A percentile compares a stretch with the other conserved stretches of the same genome.
phyloP scores from a whole-genome alignment of 2,329 filamentous ascomycete species.

The Geosmithia flava region DNA sequence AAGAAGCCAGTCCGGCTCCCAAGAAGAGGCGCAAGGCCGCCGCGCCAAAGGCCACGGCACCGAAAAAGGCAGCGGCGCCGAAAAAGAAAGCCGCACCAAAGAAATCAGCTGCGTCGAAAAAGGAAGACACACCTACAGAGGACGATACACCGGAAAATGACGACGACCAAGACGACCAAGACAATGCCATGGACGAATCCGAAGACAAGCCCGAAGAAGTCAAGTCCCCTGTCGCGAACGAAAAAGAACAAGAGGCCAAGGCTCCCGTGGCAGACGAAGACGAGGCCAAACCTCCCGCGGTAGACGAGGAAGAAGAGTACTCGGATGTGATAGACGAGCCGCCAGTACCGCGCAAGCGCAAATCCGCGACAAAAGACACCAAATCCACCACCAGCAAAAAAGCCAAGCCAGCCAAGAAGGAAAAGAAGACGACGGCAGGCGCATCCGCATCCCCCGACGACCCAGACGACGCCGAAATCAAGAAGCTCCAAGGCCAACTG shows the following conservation, averaged over 20 bases:
- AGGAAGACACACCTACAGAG: slow-evolving; percentile 11
- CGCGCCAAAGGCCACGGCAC: slow-evolving; percentile 7
- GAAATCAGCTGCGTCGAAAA: slow-evolving; percentile 2
- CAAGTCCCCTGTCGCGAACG: slow-evolving; percentile 4
- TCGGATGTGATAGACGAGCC: slow-evolving; percentile 60
- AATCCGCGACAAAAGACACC: slow-evolving; percentile 17
- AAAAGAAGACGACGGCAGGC: not conserved
- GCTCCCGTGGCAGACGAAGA: slow-evolving; percentile 8
- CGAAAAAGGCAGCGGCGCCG: no score
- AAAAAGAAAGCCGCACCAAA: slow-evolving; percentile 9
- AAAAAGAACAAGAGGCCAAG: slow-evolving; percentile 8
- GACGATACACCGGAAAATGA: slow-evolving; percentile 1
- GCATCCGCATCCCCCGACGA: slow-evolving; percentile 20
- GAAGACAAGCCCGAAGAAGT: slow-evolving; percentile 6
- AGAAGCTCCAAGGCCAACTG: slow-evolving; percentile 75
- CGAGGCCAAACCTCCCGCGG: slow-evolving; percentile 6
- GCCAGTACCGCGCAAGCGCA: slow-evolving; percentile 42
- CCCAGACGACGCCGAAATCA: slow-evolving; percentile 68
- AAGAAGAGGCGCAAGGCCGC: slow-evolving; percentile 25
- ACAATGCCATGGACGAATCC: slow-evolving; percentile 3
- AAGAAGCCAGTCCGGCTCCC: slow-evolving; percentile 14
- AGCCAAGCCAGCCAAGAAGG: slow-evolving; percentile 20
- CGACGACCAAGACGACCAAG: not conserved
- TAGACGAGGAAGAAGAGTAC: slow-evolving; percentile 24
- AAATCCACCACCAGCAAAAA: slow-evolving; percentile 3